Conservation (phyloP, 2,329 filamentous ascomycete species). For the Rutstroemia sp. region DNA sequence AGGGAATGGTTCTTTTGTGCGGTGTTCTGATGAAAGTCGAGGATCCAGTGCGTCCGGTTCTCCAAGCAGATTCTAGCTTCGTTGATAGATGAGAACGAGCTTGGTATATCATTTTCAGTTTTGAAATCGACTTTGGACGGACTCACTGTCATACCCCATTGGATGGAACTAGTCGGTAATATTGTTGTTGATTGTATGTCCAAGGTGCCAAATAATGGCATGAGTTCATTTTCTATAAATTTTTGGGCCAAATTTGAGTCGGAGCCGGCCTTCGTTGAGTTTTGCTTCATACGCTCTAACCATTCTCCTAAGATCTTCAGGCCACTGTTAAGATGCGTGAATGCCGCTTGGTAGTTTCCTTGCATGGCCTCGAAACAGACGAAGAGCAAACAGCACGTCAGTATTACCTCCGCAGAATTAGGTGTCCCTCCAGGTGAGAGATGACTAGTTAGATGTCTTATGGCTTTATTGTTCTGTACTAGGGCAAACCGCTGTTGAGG, state of each 20-base stretch:
- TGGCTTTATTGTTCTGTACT: constrained; percentile 16
- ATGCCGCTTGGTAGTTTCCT: constrained; percentile 13
- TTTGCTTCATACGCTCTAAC: background rate
- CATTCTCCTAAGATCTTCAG: constrained; percentile 9
- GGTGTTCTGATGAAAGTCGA: background rate
- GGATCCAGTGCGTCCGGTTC: background rate
- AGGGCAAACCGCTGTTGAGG: constrained; percentile 33
- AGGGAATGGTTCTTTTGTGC: background rate
- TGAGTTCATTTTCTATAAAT: background rate
- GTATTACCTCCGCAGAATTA: constrained; percentile 3
- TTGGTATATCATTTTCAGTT: background rate
- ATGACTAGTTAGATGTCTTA: constrained; percentile 35
- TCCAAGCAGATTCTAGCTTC: constrained; percentile 1
- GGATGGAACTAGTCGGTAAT: background rate
- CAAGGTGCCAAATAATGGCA: background rate
- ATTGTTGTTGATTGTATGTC: background rate
- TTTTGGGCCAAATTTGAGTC: background rate
- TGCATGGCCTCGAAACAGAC: constrained; percentile 17
- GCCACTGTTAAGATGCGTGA: constrained; percentile 16
- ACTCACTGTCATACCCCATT: background rate
- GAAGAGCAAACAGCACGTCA: constrained; percentile 16
- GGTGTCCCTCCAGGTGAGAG: constrained; percentile 20
- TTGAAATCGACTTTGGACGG: background rate
- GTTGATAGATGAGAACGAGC: background rate
- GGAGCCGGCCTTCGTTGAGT: background rate